Conservation (phyloP, 805 yeast species). For the Saccharomycopsis lassenensis region DNA sequence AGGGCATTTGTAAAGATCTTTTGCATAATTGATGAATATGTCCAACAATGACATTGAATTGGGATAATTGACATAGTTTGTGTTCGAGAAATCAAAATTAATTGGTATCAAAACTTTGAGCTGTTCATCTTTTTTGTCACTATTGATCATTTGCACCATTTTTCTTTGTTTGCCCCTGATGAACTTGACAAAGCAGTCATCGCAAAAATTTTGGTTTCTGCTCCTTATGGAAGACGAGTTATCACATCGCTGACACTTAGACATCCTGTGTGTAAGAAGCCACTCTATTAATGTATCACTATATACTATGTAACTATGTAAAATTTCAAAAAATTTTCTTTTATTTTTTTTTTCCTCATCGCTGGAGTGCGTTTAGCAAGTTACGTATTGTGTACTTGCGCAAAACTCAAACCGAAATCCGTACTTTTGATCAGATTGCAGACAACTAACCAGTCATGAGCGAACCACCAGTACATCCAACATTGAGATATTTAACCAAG, state of each 20-base stretch:
- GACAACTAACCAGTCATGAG: neutral
- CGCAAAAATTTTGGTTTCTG: conserved; percentile 32
- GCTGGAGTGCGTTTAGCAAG: too few relatives aligned
- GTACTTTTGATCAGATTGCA: neutral
- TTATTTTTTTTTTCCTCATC: neutral
- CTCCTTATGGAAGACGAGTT: conserved; percentile 25
- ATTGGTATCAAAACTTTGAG: conserved; percentile 27
- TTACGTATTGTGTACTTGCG: too few relatives aligned
- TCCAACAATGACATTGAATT: conserved; percentile 28
- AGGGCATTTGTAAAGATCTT: conserved; percentile 24
- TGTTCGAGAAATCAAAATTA: conserved; percentile 25
- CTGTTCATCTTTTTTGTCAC: conserved; percentile 26
- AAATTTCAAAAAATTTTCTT: neutral
- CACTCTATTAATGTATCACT: too few relatives aligned
- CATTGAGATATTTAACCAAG: conserved; percentile 13
- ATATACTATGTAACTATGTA: too few relatives aligned
- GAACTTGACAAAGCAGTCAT: conserved; percentile 30
- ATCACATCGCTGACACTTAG: conserved; percentile 25
- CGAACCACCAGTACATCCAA: conserved; percentile 10
- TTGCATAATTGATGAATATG: conserved; percentile 28
- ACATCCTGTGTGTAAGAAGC: conserved; percentile 2
- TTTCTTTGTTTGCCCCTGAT: conserved; percentile 36
- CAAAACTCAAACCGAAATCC: too few relatives aligned
- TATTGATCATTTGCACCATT: conserved; percentile 33
- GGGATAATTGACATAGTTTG: conserved; percentile 20